phyloP scores from a whole-genome alignment of 2,329 filamentous ascomycete species.

The Monilinia aucupariae region DNA sequence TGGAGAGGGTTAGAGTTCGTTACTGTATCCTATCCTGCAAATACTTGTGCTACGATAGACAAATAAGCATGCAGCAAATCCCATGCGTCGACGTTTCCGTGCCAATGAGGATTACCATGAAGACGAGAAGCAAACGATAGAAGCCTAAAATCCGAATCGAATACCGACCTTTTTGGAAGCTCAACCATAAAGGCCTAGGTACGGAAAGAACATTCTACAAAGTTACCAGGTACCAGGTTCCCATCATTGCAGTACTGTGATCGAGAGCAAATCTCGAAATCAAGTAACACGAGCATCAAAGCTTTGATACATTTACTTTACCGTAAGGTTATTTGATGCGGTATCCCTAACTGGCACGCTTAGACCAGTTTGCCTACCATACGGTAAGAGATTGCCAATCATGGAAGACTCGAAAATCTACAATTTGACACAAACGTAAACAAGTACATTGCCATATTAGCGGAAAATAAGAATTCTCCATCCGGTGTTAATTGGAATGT shows the following conservation, averaged over 20 bases:
- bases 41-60: neutral
- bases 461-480: conserved; percentile 5
- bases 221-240: conserved; percentile 9
- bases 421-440: neutral
- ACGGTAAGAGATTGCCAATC: conserved; percentile 2
- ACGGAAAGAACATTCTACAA: neutral
- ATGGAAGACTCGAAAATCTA: conserved; percentile 4
- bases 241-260: neutral
- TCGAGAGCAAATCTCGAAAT: conserved; percentile 7
- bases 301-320: neutral
- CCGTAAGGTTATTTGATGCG: neutral
- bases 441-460: conserved; percentile 1
- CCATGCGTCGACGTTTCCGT: conserved; percentile 1
- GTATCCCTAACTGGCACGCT: neutral
- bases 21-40: neutral
- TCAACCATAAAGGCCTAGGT: neutral
- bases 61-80: conserved; percentile 3
- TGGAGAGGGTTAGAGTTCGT: neutral
- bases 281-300: conserved; percentile 5
- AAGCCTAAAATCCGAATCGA: conserved; percentile 5
- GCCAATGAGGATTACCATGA: conserved; percentile 2
- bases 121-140: conserved; percentile 3
- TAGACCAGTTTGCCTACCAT: neutral
- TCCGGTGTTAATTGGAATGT: conserved; percentile 1
- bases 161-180: conserved; percentile 6